Evolutionary conservation across 257 asterid species (phyloP), one percentile per base, ranked within the genome.

Genomic region (Avicennia marina): DNA sequence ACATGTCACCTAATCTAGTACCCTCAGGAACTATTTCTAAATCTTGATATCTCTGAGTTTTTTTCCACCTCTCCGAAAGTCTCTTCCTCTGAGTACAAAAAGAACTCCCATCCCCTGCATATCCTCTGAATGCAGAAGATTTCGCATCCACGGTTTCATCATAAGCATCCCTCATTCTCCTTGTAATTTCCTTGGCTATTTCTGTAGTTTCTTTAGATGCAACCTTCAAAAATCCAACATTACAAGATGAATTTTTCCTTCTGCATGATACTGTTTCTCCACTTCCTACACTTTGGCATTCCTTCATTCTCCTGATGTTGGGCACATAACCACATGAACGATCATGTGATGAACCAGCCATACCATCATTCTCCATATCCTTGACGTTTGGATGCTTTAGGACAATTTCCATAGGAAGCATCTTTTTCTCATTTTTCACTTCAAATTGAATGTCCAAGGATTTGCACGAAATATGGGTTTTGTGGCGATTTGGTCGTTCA

Each of bases 11-110:
- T 17, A 78, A 69, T 46, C 89, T 74, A 40, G 67, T 75, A 60
- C 66, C 71, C 65, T 63, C 53, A 59, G 61, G 73, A 63, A 55
- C 51, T 47, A 74, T 38, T 70, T 81, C 88, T 46, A 71, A 47
- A 63, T 69, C 81, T 58, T 46, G 82, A 60, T 63, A 60, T 60
- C 53, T 69, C 19, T 58, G 78, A 68, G 80, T 58, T 72, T 63
- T 66, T 75, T 72, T 83, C 94, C 95, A 85, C 67, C 90, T 74
- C 65, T 83, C 88, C 10, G 79, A 67, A 15, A 71, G 57, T 64
- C 80, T 76, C 66, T 65, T 69, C 53, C 73, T 80, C 57, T 50
- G 63, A 27, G 67, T 76, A 53, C 76, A 87, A 73, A 48, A 72
- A 13, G 80, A 77, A 69, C 79, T 79, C 77, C 75, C 87, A 53